A percentile compares a stretch with the other conserved stretches of the same genome.
Conservation (phyloP, 1,139 yeast genomes). For the Zygosaccharomyces pseudobailii region DNA sequence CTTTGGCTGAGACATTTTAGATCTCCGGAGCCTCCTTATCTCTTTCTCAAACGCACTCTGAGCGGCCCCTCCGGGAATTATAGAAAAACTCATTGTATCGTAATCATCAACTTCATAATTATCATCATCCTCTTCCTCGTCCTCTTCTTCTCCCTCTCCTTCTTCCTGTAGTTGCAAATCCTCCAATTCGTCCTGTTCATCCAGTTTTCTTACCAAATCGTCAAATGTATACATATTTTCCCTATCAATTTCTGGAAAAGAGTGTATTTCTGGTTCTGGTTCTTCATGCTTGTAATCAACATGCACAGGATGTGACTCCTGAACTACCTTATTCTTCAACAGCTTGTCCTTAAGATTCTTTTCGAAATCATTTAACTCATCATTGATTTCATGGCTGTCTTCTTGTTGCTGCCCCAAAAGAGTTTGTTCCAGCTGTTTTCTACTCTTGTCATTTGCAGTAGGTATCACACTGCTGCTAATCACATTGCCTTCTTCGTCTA, state of each 20-base stretch:
- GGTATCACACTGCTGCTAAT: conserved; percentile 40
- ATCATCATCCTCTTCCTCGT: too few species aligned
- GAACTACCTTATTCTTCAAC: background rate
- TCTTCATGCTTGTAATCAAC: background rate
- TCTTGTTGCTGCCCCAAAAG: conserved; percentile 1
- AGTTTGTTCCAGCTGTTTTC: conserved; percentile 21
- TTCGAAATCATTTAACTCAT: conserved; percentile 12
- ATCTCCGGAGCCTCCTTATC: conserved; percentile 25
- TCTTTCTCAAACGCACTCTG: conserved; percentile 31
- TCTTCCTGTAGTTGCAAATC: conserved; percentile 37
- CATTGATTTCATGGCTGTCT: background rate
- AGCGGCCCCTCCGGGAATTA: conserved; percentile 27
- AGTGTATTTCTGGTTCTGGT: conserved; percentile 1
- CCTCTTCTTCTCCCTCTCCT: too few species aligned
- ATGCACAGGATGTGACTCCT: background rate
- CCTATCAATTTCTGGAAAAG: conserved; percentile 38
- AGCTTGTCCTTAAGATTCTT: conserved; percentile 19
- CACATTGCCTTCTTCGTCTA: conserved; percentile 76
- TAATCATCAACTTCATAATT: conserved; percentile 24
- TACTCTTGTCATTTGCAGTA: conserved; percentile 17
- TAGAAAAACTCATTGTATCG: conserved; percentile 13
- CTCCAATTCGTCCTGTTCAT: conserved; percentile 36
- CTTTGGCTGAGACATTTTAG: conserved; percentile 8
- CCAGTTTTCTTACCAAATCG: conserved; percentile 31
- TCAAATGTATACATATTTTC: conserved; percentile 44